A percentile compares a stretch with the other conserved stretches of the same genome.
Conservation (phyloP, 116 monocot species). For the Phalaenopsis hybrid region DNA sequence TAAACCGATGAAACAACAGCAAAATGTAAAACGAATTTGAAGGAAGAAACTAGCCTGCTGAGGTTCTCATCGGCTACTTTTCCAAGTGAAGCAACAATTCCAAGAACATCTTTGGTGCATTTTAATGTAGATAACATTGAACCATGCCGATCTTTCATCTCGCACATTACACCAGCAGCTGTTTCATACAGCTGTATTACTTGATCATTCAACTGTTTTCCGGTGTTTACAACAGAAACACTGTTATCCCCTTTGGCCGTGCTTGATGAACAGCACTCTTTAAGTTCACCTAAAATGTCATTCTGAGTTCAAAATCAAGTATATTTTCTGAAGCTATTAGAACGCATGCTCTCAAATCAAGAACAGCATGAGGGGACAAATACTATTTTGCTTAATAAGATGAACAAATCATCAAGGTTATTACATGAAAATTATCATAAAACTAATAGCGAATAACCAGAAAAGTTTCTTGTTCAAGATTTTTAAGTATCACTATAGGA, state of each 20-base stretch:
- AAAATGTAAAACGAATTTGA: not conserved
- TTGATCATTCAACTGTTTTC: constrained; percentile 37
- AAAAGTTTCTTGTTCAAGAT: not conserved
- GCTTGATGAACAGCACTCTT: constrained; percentile 36
- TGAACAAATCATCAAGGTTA: not conserved
- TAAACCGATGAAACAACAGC: not conserved
- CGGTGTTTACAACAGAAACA: constrained; percentile 19
- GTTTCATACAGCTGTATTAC: constrained; percentile 47
- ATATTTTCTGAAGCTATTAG: not conserved
- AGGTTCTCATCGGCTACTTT: constrained; percentile 69
- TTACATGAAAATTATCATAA: not conserved
- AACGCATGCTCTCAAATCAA: not conserved
- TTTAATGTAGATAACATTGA: constrained; percentile 31
- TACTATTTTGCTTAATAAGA: not conserved
- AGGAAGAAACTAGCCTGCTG: constrained; percentile 49
- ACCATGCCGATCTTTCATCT: constrained; percentile 36
- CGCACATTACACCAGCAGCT: constrained; percentile 69
- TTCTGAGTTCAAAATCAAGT: not conserved
- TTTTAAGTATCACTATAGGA: not conserved
- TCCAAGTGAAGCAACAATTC: constrained; percentile 69
- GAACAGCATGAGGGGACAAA: not conserved
- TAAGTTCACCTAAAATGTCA: constrained; percentile 41
- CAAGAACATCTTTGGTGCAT: constrained; percentile 60
- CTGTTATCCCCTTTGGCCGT: constrained; percentile 14
- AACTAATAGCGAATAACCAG: not conserved